Evolutionary conservation across 179 eudicot species (phyloP).

Genomic region (Silene vulgaris): DNA sequence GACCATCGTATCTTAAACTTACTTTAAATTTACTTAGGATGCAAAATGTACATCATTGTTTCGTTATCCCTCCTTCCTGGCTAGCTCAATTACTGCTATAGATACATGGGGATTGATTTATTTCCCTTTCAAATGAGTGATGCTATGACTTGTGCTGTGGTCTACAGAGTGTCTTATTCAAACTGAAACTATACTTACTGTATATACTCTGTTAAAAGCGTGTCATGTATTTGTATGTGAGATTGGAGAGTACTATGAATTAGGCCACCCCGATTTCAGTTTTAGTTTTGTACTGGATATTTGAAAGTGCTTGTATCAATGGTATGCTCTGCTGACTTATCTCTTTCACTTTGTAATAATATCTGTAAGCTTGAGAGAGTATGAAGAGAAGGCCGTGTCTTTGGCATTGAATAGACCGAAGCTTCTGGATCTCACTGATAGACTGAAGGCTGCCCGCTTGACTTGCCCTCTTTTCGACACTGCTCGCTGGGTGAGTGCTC

Average conservation of each 20-base stretch:
- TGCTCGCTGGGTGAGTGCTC: slow-evolving; percentile 76
- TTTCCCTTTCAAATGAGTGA: background rate
- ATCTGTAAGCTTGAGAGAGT: slow-evolving; percentile 63
- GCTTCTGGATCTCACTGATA: slow-evolving; percentile 69
- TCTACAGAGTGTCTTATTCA: background rate
- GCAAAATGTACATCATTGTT: too few relatives aligned
- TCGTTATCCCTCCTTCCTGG: too few relatives aligned
- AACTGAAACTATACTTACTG: background rate
- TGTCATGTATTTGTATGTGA: too few relatives aligned
- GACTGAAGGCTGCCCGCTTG: slow-evolving; percentile 75
- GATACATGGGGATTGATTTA: background rate
- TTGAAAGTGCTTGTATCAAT: background rate
- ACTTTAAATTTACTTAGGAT: too few relatives aligned
- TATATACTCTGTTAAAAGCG: too few relatives aligned
- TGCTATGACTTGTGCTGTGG: too few relatives aligned
- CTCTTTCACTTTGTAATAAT: slow-evolving; percentile 10
- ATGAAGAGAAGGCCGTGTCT: slow-evolving; percentile 84
- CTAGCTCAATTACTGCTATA: background rate
- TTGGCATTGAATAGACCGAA: slow-evolving; percentile 69
- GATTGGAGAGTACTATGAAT: background rate
- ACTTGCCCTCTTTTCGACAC: slow-evolving; percentile 95
- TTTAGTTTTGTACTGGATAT: background rate
- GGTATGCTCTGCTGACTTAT: slow-evolving; percentile 16
- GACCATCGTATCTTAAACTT: too few relatives aligned
- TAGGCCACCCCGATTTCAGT: background rate